Base-by-base conservation (phyloP, 495 filamentous ascomycete genomes). In the Penicillium arizonense region DNA sequence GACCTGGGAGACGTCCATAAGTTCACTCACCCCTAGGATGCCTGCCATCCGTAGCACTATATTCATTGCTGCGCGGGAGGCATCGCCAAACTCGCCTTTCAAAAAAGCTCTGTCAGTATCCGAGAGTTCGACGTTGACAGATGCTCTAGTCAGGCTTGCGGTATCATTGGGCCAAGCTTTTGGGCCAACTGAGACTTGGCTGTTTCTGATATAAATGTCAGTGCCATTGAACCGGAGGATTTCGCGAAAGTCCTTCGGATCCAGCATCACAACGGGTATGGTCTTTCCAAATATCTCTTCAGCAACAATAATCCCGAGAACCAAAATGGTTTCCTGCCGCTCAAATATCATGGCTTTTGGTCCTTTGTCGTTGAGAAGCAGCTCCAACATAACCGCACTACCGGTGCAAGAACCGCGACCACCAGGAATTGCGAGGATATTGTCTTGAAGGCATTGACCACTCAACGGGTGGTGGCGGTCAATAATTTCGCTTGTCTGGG, bases 331-430 rank as follows among this genome's bases (percentile, higher is more conserved):
- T 46, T 72, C 69, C 13, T 50, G 34, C 1, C 62, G 56, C n/a
- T 54, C 54, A 33, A 72, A 68, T 0, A 72, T 39, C 12, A 70
- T 39, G 0, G 56, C 69, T 4, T 20, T 34, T 0, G 69, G 69
- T 4, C 48, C 59, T 12, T 37, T 48, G 4, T 48, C 43, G 12
- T 60, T 59, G 3, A 70, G 44, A 18, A 72, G 37, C 10, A 72
- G 49, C 42, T 72, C 67, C 13, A 72, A 51, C 42, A 68, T 57
- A 11, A 72, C 63, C 0, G 50, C 40, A 32, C 69, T 72, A 3
- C 67, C 69, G 3, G 59, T 49, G 37, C 64, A 70, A 24, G 69
- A 72, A 3, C 67, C 67, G 26, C 64, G 64, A 18, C 67, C 55
- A 18, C 58, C 49, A 3, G 69, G 69, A 11, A 70, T 58, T 0